These are phyloP conservation scores for Pleurotus citrinopileatus DNA, from an alignment of 768 basidiomycete genomes.

Conservation along the genomic window DNA sequence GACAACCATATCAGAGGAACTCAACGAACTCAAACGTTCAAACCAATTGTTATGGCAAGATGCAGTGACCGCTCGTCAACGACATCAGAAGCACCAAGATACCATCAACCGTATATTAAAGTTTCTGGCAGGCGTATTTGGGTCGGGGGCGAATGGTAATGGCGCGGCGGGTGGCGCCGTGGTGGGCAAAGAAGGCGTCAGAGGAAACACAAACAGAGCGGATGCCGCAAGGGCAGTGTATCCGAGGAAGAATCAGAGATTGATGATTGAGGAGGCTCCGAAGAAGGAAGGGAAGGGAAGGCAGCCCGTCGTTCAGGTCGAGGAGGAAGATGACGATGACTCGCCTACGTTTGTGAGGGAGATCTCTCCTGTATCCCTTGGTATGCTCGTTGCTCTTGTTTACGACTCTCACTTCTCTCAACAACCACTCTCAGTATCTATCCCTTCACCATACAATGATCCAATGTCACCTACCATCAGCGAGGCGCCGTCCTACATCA, in stretches of 20 bases:
- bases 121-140: slow-evolving; percentile 90
- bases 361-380: slow-evolving; percentile 20
- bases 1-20: slow-evolving; percentile 83
- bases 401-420: slow-evolving; percentile 14
- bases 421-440: slow-evolving; percentile 3
- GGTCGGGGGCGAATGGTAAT: not conserved
- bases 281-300: slow-evolving; percentile 34
- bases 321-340: slow-evolving; percentile 36
- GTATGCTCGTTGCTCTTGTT: slow-evolving; percentile 11
- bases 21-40: slow-evolving; percentile 83
- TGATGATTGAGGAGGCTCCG: slow-evolving; percentile 65
- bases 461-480: slow-evolving; percentile 4
- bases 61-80: slow-evolving; percentile 69
- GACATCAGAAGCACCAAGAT: slow-evolving; percentile 91
- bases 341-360: slow-evolving; percentile 10
- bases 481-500: slow-evolving; percentile 4
- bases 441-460: not conserved
- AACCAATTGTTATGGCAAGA: slow-evolving; percentile 96
- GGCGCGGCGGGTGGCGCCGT: slow-evolving; percentile 47
- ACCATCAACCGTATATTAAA: slow-evolving; percentile 94
- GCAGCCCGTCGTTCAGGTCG: slow-evolving; percentile 30
- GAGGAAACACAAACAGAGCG: slow-evolving; percentile 29
- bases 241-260: slow-evolving; percentile 46
- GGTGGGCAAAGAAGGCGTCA: slow-evolving; percentile 27
- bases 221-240: slow-evolving; percentile 40